Conservation (phyloP, 148 eudicot species). For the Rheum nobile region DNA sequence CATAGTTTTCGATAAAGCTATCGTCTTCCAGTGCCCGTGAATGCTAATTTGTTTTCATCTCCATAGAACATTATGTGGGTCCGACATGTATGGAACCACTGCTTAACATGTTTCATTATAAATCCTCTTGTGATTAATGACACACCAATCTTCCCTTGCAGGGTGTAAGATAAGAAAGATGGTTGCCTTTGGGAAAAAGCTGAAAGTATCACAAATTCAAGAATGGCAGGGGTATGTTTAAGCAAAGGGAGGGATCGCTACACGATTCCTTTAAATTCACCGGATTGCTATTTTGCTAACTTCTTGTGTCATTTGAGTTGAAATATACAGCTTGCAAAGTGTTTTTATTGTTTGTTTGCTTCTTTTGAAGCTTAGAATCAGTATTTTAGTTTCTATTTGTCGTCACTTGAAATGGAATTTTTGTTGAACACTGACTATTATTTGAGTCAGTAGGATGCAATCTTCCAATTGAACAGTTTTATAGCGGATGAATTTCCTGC, state of each 20-base stretch:
- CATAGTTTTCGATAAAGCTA: too few relatives aligned
- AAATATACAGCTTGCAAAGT: background rate
- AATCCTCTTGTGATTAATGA: background rate
- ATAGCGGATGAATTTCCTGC: background rate
- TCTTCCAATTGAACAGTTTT: background rate
- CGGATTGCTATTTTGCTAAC: background rate
- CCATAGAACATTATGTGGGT: background rate
- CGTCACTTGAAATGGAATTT: background rate
- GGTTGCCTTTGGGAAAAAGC: constrained; percentile 52
- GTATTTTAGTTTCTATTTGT: background rate
- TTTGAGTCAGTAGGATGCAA: background rate
- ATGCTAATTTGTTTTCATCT: background rate
- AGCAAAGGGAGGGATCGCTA: background rate
- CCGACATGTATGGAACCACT: background rate
- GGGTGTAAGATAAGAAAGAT: constrained; percentile 14
- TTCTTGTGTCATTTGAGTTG: background rate
- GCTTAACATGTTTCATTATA: background rate
- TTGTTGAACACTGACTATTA: background rate
- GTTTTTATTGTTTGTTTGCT: background rate
- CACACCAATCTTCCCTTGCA: background rate
- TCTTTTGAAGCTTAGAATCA: background rate
- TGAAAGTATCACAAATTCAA: constrained; percentile 30
- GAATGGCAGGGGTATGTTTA: constrained; percentile 45
- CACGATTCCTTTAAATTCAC: background rate
- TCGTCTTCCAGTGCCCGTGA: background rate